Evolutionary conservation across 768 basidiomycete genomes (phyloP), one percentile per base, ranked within the genome.

Genomic region (Russula sp.): DNA sequence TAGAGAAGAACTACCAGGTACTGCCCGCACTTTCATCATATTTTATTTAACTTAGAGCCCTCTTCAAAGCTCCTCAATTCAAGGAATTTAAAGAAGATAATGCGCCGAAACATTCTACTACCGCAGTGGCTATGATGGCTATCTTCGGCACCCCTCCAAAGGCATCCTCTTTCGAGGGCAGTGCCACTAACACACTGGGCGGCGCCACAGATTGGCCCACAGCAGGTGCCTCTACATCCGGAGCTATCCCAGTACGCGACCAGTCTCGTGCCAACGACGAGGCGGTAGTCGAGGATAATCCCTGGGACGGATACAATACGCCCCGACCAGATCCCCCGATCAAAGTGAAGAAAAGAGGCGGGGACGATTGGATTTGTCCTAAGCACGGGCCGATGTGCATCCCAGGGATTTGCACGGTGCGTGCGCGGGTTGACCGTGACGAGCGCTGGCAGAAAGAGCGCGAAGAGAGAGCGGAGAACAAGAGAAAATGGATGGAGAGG

Each of bases 1-100:
- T 14, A 40, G 57, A 4, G 75, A 72, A 42, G 70, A 73, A 0
- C 73, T 71, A 32, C 72, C 75, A 48, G 75, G 80, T 78, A 50
- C 46, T 24, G 2, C 46, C 46, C 11, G 11, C 22, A 11, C 22
- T 24, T 22, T 48, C 24, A 11, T 22, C 42, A 44, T 44, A 6
- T 20, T 42, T 18, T 20, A 7, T 42, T 42, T 20, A 42, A 20
- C 8, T 20, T 42, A 8, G 20, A 20, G 7, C 18, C 18, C n/a
- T 20, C 40, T 20, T 42, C 18, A 18, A 42, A 42, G 20, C 7
- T n/a, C 20, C 20, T 44, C 42, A 44, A 44, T 20, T n/a, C 42
- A 10, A n/a, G 18, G 20, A 34, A 24, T 13, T 34, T 48, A 11
- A 49, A 2, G 64, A 61, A 6, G 59, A 64, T 20, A 49, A 57